Evolutionary conservation across 768 basidiomycete genomes (phyloP).

Genomic region (Rhodosporidiobolus sp.): DNA sequence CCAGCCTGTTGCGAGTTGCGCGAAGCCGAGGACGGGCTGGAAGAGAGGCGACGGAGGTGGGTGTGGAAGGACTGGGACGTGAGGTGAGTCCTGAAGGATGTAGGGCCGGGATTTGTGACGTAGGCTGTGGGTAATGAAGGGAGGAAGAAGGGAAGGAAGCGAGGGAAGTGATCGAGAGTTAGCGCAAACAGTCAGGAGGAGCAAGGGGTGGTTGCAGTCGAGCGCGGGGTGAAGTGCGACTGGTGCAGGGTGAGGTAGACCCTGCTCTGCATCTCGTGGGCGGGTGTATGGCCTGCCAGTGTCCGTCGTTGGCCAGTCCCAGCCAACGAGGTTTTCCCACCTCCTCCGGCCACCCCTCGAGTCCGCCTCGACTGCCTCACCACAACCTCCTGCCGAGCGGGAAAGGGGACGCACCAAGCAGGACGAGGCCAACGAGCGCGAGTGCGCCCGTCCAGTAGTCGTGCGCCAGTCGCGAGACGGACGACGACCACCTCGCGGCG

Average conservation of each 20-base stretch:
- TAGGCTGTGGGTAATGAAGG: conserved; percentile 61
- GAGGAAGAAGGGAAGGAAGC: background rate
- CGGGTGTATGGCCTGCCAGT: background rate
- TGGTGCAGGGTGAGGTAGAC: background rate
- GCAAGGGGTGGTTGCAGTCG: background rate
- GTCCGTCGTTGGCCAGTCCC: too few species aligned
- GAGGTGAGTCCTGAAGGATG: conserved; percentile 87
- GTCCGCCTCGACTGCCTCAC: too few species aligned
- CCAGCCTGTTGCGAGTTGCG: background rate
- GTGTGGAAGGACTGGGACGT: conserved; percentile 92
- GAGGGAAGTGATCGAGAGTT: background rate
- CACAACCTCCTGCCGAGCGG: too few species aligned
- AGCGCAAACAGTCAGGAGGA: background rate
- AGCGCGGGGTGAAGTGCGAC: background rate
- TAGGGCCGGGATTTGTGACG: conserved; percentile 89
- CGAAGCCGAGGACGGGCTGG: conserved; percentile 8
- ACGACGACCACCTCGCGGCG: background rate
- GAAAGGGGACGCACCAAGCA: conserved; percentile 22
- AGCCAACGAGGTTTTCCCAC: conserved; percentile 1
- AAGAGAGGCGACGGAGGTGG: conserved; percentile 30
- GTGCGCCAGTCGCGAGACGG: background rate
- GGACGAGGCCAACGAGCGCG: conserved; percentile 10
- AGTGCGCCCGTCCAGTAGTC: conserved; percentile 36
- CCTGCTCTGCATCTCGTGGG: too few species aligned
- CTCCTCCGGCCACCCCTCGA: background rate